phyloP scores from a whole-genome alignment of 2,329 filamentous ascomycete species.

The Coniochaeta prunicola region DNA sequence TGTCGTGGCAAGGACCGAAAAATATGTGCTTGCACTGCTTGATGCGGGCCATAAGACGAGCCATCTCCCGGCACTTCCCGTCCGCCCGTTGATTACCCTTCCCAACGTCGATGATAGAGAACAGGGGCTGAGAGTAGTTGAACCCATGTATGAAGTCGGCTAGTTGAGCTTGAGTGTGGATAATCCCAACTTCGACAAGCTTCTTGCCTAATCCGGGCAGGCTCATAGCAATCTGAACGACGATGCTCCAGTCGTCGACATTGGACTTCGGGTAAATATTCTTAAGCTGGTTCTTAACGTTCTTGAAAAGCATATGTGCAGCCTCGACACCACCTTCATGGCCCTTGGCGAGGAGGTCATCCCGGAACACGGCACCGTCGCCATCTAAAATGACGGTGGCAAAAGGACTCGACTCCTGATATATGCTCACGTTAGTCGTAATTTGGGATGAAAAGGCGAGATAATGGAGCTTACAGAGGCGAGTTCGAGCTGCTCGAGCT shows the following conservation, averaged over 20 bases:
- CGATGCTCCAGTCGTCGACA: slow-evolving; percentile 23
- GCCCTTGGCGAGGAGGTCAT: slow-evolving; percentile 21
- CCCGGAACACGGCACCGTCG: slow-evolving; percentile 25
- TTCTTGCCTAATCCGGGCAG: slow-evolving; percentile 22
- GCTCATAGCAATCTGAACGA: slow-evolving; percentile 25
- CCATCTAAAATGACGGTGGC: slow-evolving; percentile 27
- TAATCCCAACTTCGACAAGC: slow-evolving; percentile 17
- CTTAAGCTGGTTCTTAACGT: slow-evolving; percentile 16
- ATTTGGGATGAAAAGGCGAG: not conserved
- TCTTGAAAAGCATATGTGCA: slow-evolving; percentile 18
- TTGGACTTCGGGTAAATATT: slow-evolving; percentile 15
- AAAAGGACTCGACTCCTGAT: slow-evolving; percentile 23
- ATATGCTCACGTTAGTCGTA: not conserved
- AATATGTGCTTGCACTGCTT: slow-evolving; percentile 23
- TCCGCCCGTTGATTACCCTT: slow-evolving; percentile 26
- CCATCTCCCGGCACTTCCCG: slow-evolving; percentile 25
- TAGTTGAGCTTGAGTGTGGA: slow-evolving; percentile 16
- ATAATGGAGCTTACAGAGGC: not conserved
- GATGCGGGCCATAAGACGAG: slow-evolving; percentile 24
- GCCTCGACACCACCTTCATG: slow-evolving; percentile 24
- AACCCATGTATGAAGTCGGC: slow-evolving; percentile 25
- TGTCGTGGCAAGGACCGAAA: slow-evolving; percentile 25
- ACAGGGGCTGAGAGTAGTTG: slow-evolving; percentile 23
- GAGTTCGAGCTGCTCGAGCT: not conserved
- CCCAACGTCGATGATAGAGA: slow-evolving; percentile 26